These are phyloP conservation scores for Wilcoxina mikolae DNA, from an alignment of 495 filamentous ascomycete genomes.

Conservation along the genomic window DNA sequence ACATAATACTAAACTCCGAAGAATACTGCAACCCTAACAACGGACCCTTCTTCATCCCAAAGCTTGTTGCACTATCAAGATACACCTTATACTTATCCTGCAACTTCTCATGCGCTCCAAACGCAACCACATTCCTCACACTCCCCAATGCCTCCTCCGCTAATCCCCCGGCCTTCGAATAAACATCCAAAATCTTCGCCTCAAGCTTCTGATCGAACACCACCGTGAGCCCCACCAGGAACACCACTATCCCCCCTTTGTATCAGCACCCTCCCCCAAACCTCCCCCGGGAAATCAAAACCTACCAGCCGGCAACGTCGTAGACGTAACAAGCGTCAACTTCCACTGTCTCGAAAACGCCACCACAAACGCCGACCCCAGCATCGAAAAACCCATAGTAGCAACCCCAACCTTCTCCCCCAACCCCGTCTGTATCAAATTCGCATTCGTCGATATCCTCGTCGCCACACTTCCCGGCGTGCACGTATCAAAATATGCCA, in stretches of 20 bases:
- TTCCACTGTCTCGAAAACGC: slow-evolving; percentile 45
- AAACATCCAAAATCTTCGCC: slow-evolving; percentile 41
- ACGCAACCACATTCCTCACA: slow-evolving; percentile 47
- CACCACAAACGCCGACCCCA: slow-evolving; percentile 39
- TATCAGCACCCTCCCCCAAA: too few relatives aligned
- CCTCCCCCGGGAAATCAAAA: too few relatives aligned
- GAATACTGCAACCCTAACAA: slow-evolving; percentile 32
- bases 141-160: slow-evolving; percentile 45
- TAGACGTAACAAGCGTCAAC: slow-evolving; percentile 42
- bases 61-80: slow-evolving; percentile 42
- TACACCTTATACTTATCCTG: slow-evolving; percentile 38
- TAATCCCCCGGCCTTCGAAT: slow-evolving; percentile 45
- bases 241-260: slow-evolving; percentile 34
- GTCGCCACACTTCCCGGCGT: slow-evolving; percentile 3
- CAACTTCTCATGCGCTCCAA: slow-evolving; percentile 45
- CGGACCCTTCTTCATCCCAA: slow-evolving; percentile 40
- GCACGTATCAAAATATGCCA: slow-evolving; percentile 7
- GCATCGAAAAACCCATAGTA: slow-evolving; percentile 39
- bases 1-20: slow-evolving; percentile 12
- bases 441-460: slow-evolving; percentile 3
- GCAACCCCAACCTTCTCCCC: slow-evolving; percentile 39
- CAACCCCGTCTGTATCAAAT: slow-evolving; percentile 8
- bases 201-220: slow-evolving; percentile 44
- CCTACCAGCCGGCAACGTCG: slow-evolving; percentile 37
- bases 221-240: slow-evolving; percentile 41